A percentile compares a stretch with the other conserved stretches of the same genome.
These are phyloP conservation scores for Basidioascus undulatus DNA, from an alignment of 768 basidiomycete species.

Conservation along the genomic window DNA sequence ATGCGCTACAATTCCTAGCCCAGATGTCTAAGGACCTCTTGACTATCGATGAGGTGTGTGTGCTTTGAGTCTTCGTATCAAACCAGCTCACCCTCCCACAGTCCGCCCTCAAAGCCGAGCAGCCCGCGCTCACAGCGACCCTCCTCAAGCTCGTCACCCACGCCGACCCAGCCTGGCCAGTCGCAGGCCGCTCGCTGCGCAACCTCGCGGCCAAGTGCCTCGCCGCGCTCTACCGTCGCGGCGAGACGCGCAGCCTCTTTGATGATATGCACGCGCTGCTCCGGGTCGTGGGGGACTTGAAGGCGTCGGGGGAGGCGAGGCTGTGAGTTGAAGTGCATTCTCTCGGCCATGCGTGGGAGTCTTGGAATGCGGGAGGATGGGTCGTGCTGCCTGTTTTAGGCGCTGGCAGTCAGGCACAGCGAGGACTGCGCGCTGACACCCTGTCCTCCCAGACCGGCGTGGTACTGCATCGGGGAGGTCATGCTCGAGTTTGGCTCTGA, in stretches of 20 bases:
- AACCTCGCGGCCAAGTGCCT: slow-evolving; percentile 58
- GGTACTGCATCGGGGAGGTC: slow-evolving; percentile 67
- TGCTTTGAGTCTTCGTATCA: too few species aligned
- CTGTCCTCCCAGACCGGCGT: slow-evolving; percentile 35
- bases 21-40: too few species aligned
- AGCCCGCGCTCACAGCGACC: slow-evolving; percentile 34
- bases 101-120: slow-evolving; percentile 41
- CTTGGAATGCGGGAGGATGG: slow-evolving; percentile 10
- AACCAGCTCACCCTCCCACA: too few species aligned
- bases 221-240: slow-evolving; percentile 42
- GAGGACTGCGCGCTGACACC: background rate
- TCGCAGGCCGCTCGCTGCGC: slow-evolving; percentile 55
- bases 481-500: slow-evolving; percentile 67
- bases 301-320: slow-evolving; percentile 34
- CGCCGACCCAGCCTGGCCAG: slow-evolving; percentile 18
- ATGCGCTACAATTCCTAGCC: too few species aligned
- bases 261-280: slow-evolving; percentile 61
- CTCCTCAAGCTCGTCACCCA: slow-evolving; percentile 45
- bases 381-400: slow-evolving; percentile 4
- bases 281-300: slow-evolving; percentile 25
- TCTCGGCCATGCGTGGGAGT: background rate
- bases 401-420: background rate
- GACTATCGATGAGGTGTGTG: too few species aligned
- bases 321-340: slow-evolving; percentile 27
- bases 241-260: slow-evolving; percentile 63